phyloP scores from a whole-genome alignment of 2,329 filamentous ascomycete species.

The Zasmidium cellare region DNA sequence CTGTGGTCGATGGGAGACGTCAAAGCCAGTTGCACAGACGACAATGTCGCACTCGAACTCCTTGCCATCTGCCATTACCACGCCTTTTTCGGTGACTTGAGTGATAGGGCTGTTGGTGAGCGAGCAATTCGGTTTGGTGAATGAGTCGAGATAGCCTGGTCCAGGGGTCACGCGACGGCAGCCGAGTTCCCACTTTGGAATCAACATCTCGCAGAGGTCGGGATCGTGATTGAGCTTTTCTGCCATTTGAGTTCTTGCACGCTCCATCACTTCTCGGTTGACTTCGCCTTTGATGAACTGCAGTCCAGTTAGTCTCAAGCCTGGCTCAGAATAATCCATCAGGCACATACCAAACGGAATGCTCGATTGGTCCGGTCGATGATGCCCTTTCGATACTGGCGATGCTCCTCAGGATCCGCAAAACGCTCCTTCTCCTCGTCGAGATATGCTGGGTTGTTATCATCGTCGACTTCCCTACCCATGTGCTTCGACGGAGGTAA shows the following conservation, averaged over 20 bases:
- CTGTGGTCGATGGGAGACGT: conserved; percentile 31
- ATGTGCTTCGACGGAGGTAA: conserved; percentile 50
- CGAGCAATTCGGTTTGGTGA: conserved; percentile 46
- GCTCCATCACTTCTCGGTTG: neutral
- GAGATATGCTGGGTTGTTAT: conserved; percentile 42
- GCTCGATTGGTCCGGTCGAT: conserved; percentile 52
- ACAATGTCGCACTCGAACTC: conserved; percentile 31
- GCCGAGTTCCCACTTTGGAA: conserved; percentile 44
- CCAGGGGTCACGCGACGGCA: conserved; percentile 46
- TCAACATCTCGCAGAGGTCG: conserved; percentile 39
- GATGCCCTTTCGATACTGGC: conserved; percentile 48
- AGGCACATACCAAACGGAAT: conserved; percentile 44
- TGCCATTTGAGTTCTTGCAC: conserved; percentile 35
- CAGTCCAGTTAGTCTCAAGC: conserved; percentile 46
- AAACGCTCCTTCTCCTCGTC: conserved; percentile 40
- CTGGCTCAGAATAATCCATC: conserved; percentile 30
- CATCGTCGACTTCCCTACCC: conserved; percentile 38
- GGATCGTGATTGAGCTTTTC: conserved; percentile 38
- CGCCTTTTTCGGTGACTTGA: conserved; percentile 36
- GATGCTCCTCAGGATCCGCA: conserved; percentile 43
- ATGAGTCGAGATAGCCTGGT: conserved; percentile 52
- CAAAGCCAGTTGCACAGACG: conserved; percentile 39
- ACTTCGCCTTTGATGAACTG: conserved; percentile 36
- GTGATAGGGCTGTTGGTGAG: conserved; percentile 41
- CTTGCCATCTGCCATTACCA: conserved; percentile 39